These are phyloP conservation scores for Neonectria ditissima DNA, from an alignment of 2,329 filamentous ascomycete species.

Conservation along the genomic window DNA sequence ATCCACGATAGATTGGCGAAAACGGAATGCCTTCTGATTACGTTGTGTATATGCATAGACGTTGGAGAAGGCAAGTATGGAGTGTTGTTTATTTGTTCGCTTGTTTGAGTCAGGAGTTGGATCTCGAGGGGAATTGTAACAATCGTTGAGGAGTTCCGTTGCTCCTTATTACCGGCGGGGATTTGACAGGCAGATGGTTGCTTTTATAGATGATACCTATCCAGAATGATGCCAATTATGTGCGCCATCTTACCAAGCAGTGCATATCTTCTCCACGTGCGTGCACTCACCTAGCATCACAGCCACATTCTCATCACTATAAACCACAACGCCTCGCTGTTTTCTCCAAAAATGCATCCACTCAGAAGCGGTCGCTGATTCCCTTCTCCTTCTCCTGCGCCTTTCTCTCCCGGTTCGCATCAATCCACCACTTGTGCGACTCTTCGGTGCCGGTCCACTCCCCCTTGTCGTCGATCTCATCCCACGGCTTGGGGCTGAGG, in stretches of 20 bases:
- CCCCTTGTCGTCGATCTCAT: slow-evolving; percentile 60
- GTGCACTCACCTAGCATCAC: background rate
- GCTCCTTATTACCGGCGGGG: slow-evolving; percentile 3
- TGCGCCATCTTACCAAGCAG: background rate
- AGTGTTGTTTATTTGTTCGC: background rate
- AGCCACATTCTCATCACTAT: background rate
- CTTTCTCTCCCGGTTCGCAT: slow-evolving; percentile 59
- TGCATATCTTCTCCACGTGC: background rate
- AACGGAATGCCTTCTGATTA: slow-evolving; percentile 20
- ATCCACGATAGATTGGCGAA: slow-evolving; percentile 40
- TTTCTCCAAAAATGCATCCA: background rate
- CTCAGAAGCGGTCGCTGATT: slow-evolving; percentile 38
- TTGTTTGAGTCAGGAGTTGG: slow-evolving; percentile 34
- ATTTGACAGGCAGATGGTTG: slow-evolving; percentile 18
- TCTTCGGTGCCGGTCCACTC: slow-evolving; percentile 59
- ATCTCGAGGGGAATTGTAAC: slow-evolving; percentile 11
- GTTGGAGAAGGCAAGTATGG: slow-evolving; percentile 21
- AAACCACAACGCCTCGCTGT: slow-evolving; percentile 13
- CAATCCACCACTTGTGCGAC: slow-evolving; percentile 68
- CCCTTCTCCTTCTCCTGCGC: slow-evolving; percentile 54
- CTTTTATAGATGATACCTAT: slow-evolving; percentile 38
- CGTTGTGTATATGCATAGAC: slow-evolving; percentile 39
- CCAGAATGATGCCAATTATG: slow-evolving; percentile 31
- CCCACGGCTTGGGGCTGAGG: slow-evolving; percentile 71
- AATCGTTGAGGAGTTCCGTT: slow-evolving; percentile 6